A percentile compares a stretch with the other conserved stretches of the same genome.
These are phyloP conservation scores for Aspergillus vadensis DNA, from an alignment of 2,329 filamentous ascomycete genomes.

Conservation along the genomic window DNA sequence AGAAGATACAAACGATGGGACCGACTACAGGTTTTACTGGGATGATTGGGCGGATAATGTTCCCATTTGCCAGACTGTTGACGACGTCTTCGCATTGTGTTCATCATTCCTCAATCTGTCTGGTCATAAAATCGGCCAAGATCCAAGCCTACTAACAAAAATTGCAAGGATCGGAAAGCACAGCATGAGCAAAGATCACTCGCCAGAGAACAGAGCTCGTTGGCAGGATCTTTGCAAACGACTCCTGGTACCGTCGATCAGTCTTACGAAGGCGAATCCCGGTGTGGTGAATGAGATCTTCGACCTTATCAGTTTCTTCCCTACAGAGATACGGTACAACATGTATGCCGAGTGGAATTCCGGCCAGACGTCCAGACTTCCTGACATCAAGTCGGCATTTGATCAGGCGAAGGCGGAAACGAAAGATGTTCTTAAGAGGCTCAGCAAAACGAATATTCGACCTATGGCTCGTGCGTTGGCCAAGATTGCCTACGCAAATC, in stretches of 20 bases:
- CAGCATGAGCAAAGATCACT: constrained; percentile 70
- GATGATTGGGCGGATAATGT: constrained; percentile 95
- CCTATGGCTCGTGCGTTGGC: constrained; percentile 86
- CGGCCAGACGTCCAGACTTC: constrained; percentile 72
- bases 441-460: constrained; percentile 82
- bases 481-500: constrained; percentile 88
- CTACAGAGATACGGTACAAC: constrained; percentile 74
- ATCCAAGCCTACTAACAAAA: constrained; percentile 75
- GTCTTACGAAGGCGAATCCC: constrained; percentile 81
- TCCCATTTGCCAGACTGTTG: constrained; percentile 83
- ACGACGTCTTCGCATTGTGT: constrained; percentile 87
- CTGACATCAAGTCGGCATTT: constrained; percentile 78
- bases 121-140: constrained; percentile 85
- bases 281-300: constrained; percentile 84
- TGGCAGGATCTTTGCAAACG: constrained; percentile 86
- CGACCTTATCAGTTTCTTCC: constrained; percentile 76
- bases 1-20: constrained; percentile 71
- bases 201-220: constrained; percentile 68
- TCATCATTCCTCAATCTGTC: constrained; percentile 80
- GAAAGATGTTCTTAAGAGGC: constrained; percentile 80
- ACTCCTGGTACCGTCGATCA: constrained; percentile 83
- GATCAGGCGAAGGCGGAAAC: constrained; percentile 76
- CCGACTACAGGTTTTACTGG: constrained; percentile 89
- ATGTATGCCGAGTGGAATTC: constrained; percentile 95
- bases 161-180: constrained; percentile 80